Evolutionary conservation across 2,329 filamentous ascomycete species (phyloP).

Genomic region (Thyridium curvatum): DNA sequence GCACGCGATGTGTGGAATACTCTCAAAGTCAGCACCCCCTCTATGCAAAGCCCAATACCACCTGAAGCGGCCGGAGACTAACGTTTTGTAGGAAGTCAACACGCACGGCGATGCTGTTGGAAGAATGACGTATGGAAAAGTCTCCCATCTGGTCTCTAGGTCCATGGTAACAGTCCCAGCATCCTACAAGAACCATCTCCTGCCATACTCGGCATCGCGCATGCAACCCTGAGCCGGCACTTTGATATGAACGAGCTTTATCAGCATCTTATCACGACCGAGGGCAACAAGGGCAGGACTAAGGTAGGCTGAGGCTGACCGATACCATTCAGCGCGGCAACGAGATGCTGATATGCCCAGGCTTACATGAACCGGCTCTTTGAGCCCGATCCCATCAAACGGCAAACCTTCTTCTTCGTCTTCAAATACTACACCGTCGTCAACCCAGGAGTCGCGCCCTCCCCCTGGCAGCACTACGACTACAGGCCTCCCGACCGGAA

Average conservation of each 20-base stretch:
- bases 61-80: no score
- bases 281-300: constrained; percentile 33
- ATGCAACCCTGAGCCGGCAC: constrained; percentile 47
- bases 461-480: constrained; percentile 54
- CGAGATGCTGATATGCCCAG: neutral
- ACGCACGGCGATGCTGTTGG: constrained; percentile 37
- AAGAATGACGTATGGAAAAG: no score
- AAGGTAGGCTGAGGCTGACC: constrained; percentile 12
- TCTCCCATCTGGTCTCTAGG: no score
- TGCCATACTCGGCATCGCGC: constrained; percentile 51
- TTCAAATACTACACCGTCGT: constrained; percentile 62
- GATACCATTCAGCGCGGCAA: constrained; percentile 1
- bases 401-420: constrained; percentile 54
- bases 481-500: constrained; percentile 30
- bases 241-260: constrained; percentile 60
- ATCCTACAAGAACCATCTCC: constrained; percentile 56
- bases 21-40: constrained; percentile 18
- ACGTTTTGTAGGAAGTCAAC: constrained; percentile 30
- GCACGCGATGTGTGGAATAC: constrained; percentile 33
- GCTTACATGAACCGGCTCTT: constrained; percentile 47
- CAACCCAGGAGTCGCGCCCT: constrained; percentile 46
- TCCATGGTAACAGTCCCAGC: no score
- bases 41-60: no score
- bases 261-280: constrained; percentile 44
- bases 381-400: constrained; percentile 34